A percentile compares a stretch with the other conserved stretches of the same genome.
These are phyloP conservation scores for Hura crepitans DNA, from an alignment of 441 rosid species.

Conservation along the genomic window DNA sequence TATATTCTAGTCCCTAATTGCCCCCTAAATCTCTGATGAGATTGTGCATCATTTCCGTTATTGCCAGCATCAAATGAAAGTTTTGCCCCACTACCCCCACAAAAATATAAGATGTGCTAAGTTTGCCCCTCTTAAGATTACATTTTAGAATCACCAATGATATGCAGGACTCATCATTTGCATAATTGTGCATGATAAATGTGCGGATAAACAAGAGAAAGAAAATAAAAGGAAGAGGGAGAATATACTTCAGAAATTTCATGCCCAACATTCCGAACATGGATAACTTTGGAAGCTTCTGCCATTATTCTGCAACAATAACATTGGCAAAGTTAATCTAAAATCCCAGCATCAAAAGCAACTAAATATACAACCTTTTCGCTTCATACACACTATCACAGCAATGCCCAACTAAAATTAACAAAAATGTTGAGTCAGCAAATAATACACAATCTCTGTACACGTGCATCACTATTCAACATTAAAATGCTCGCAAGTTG, in stretches of 20 bases:
- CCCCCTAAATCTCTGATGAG: no score
- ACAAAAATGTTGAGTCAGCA: neutral
- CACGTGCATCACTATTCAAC: neutral
- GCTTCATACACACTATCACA: neutral
- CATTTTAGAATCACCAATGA: no score
- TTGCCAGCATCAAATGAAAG: no score
- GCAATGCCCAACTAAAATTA: constrained; percentile 6
- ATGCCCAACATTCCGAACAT: constrained; percentile 96
- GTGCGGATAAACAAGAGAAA: neutral
- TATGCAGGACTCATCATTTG: neutral
- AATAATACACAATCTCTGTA: neutral
- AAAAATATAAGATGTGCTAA: no score
- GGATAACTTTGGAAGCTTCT: constrained; percentile 94
- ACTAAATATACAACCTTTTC: neutral
- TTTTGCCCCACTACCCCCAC: no score
- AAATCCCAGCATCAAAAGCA: constrained; percentile 11
- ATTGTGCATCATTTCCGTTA: no score
- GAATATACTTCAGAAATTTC: constrained; percentile 86
- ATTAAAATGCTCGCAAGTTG: neutral
- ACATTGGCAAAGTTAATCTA: constrained; percentile 13
- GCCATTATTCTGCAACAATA: constrained; percentile 53
- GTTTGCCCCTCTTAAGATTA: no score
- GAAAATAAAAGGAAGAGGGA: constrained; percentile 17
- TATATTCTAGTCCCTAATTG: no score
- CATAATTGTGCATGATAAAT: neutral